Evolutionary conservation across 768 basidiomycete genomes (phyloP), one percentile per base, ranked within the genome.

Genomic region (Suillus weaverae): DNA sequence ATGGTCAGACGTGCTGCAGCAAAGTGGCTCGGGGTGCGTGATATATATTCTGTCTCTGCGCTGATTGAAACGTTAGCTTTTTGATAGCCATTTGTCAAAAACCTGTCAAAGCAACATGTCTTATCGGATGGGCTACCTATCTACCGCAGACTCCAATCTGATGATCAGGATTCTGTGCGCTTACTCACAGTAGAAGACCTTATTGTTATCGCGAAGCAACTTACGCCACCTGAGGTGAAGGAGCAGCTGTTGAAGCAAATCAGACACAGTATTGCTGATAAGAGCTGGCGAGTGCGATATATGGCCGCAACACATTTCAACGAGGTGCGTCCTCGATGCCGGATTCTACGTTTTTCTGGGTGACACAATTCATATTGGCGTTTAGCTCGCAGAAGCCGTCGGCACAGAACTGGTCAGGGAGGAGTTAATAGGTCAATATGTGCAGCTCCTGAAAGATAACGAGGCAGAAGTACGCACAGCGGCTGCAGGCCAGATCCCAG

Each of bases 271-370:
- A 89, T 97, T 57, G 83, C 88, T 13, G 97, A 99, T 77, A 97
- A 98, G 83, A 97, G 95, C 75, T 99, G 97, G 97, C 84, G 97
- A 69, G 97, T 99, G 61, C 84, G 97, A 74, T 99, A 98, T 77
- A 98, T 99, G 96, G 95, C 95, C 18, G 97, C 96, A 2, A 94
- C 87, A 68, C 94, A 98, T 76, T 99, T 99, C 78, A 97, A 99
- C 69, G 91, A 95, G 84, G 94, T 92, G 68, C 63, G 81, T 67
- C 18, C 43, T 3, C 11, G 26, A 41, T 39, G 26, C 18, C 30
- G 30, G 1, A 39, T 35, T 46, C 35, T 53, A 68, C 55, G 16
- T 1, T 43, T 7, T 13, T 43, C 10, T 44, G 13, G n/a, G 32
- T 44, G 44, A 8, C 36, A 61, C 33, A 38, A 1, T 62, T 55